phyloP scores from a whole-genome alignment of 805 yeast genomes.

The Wickerhamiella domercqiae region DNA sequence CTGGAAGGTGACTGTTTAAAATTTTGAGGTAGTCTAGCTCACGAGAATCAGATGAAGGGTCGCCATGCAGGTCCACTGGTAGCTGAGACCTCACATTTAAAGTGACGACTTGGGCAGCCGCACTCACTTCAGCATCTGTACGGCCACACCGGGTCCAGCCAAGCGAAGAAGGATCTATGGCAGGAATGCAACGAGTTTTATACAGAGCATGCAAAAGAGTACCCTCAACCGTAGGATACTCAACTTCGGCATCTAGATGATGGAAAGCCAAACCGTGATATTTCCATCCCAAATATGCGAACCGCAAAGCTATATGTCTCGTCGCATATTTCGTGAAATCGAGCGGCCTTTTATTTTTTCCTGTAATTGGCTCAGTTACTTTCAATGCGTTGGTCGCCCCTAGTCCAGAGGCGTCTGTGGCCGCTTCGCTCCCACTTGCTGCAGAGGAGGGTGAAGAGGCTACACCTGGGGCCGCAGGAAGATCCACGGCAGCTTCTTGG shows the following conservation, averaged over 20 bases:
- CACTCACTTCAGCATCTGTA: slow-evolving; percentile 94
- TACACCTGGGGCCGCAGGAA: neutral
- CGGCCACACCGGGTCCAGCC: slow-evolving; percentile 84
- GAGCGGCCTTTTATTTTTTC: slow-evolving; percentile 30
- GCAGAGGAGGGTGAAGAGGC: neutral
- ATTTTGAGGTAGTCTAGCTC: slow-evolving; percentile 68
- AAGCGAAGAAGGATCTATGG: slow-evolving; percentile 44
- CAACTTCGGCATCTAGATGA: slow-evolving; percentile 34
- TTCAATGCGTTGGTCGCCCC: neutral
- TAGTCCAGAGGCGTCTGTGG: too few species aligned
- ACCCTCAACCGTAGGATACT: slow-evolving; percentile 78
- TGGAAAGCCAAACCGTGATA: slow-evolving; percentile 85
- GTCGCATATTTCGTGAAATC: slow-evolving; percentile 50
- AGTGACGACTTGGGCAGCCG: slow-evolving; percentile 87
- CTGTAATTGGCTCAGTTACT: slow-evolving; percentile 3
- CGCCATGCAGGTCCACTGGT: slow-evolving; percentile 42
- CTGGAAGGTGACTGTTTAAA: slow-evolving; percentile 63
- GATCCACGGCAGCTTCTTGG: neutral
- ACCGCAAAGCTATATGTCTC: slow-evolving; percentile 62
- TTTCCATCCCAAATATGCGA: slow-evolving; percentile 84
- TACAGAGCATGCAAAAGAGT: slow-evolving; percentile 55
- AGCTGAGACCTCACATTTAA: slow-evolving; percentile 58
- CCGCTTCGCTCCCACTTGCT: neutral
- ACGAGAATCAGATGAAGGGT: slow-evolving; percentile 38
- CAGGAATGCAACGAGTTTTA: slow-evolving; percentile 45